These are phyloP conservation scores for Nothophytophthora sp. DNA, from an alignment of 352 stramenopile genomes.

Conservation along the genomic window DNA sequence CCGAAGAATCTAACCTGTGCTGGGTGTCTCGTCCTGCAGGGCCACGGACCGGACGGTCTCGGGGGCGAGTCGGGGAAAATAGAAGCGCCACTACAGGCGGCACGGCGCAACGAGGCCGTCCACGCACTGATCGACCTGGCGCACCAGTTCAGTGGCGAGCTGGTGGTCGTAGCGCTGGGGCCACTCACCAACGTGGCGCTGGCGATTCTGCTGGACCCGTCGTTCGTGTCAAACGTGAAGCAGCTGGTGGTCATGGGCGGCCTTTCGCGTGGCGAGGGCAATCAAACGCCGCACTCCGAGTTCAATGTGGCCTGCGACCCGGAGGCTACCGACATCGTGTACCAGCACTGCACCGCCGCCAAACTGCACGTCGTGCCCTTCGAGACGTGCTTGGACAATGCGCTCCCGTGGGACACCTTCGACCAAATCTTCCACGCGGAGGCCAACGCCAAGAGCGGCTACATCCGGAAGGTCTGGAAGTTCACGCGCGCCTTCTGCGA, in stretches of 20 bases:
- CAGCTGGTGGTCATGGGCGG: constrained; percentile 78
- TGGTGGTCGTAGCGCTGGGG: constrained; percentile 76
- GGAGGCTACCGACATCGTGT: constrained; percentile 75
- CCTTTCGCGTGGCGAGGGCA: constrained; percentile 65
- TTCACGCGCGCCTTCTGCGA: constrained; percentile 51
- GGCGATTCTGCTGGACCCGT: constrained; percentile 69
- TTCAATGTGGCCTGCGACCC: constrained; percentile 86
- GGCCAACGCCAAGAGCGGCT: constrained; percentile 35
- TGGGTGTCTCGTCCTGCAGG: constrained; percentile 28
- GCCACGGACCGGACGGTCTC: constrained; percentile 74
- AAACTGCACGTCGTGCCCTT: constrained; percentile 73
- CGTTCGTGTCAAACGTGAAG: constrained; percentile 62
- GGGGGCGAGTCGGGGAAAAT: constrained; percentile 53
- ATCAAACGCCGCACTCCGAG: constrained; percentile 66
- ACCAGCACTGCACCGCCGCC: constrained; percentile 57
- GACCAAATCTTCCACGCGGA: constrained; percentile 63
- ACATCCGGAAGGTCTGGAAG: constrained; percentile 65
- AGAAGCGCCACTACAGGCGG: constrained; percentile 21
- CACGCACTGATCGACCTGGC: constrained; percentile 62
- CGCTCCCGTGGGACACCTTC: constrained; percentile 63
- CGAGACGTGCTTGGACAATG: constrained; percentile 63
- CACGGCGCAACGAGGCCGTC: constrained; percentile 63
- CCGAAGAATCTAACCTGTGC: too few species aligned
- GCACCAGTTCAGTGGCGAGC: constrained; percentile 56
- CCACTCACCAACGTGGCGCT: constrained; percentile 83